A percentile compares a stretch with the other conserved stretches of the same genome.
Evolutionary conservation across 148 eudicot species (phyloP).

Genomic region (Camellia lanceoleosa): DNA sequence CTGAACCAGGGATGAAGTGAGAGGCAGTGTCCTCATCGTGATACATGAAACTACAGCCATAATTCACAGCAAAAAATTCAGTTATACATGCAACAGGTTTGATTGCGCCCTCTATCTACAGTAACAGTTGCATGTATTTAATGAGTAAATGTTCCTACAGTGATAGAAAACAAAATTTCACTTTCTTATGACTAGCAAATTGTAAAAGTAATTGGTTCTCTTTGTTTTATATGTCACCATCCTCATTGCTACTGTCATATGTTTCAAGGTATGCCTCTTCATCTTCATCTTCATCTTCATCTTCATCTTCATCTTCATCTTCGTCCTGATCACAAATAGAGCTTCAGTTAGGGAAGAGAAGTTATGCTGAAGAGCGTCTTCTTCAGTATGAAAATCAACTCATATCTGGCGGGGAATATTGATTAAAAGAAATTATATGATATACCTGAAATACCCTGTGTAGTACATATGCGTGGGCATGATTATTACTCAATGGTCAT

Average conservation of each 20-base stretch:
- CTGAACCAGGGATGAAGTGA: too few species aligned
- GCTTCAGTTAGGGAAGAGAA: background rate
- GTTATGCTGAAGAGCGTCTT: background rate
- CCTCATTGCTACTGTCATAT: slow-evolving; percentile 36
- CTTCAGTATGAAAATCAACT: background rate
- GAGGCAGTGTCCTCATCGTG: too few species aligned
- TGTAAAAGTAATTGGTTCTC: background rate
- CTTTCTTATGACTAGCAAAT: too few species aligned
- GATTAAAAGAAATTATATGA: too few species aligned
- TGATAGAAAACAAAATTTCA: too few species aligned
- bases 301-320: slow-evolving; percentile 19
- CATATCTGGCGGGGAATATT: background rate
- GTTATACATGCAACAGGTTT: too few species aligned
- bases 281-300: slow-evolving; percentile 31
- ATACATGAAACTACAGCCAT: too few species aligned
- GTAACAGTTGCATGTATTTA: too few species aligned
- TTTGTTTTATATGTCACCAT: background rate
- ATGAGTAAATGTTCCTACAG: too few species aligned
- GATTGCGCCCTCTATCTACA: too few species aligned
- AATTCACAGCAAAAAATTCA: too few species aligned
- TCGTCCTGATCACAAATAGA: slow-evolving; percentile 27
- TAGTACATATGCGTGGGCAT: background rate
- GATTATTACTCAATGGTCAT: background rate
- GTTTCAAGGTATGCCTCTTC: slow-evolving; percentile 43
- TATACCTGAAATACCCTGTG: too few species aligned